Percentiles rank a stretch among this genome's conserved stretches.
phyloP scores from a whole-genome alignment of 202 grass and related monocot genomes.

The Digitaria exilis region DNA sequence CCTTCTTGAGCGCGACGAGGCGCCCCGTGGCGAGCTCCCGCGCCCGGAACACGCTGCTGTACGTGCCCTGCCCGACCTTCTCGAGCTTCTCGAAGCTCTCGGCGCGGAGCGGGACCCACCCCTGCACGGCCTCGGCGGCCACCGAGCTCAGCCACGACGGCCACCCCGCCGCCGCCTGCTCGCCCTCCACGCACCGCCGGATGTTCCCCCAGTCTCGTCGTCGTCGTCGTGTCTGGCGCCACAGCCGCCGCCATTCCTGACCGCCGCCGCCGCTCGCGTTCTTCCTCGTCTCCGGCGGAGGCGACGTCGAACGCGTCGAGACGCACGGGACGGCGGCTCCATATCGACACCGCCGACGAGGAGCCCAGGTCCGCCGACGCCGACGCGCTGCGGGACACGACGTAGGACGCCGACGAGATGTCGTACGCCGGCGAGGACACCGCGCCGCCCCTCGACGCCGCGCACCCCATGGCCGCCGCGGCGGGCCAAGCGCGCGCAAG shows the following conservation, averaged over 20 bases:
- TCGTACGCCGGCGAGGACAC: conserved; percentile 60
- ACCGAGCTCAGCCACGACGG: conserved; percentile 78
- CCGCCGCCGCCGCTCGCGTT: conserved; percentile 24
- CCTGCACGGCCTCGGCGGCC: conserved; percentile 88
- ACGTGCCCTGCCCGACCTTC: conserved; percentile 95
- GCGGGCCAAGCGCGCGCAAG: not conserved
- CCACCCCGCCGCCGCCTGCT: conserved; percentile 83
- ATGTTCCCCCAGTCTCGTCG: conserved; percentile 51
- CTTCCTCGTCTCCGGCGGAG: not conserved
- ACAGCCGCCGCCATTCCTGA: not conserved
- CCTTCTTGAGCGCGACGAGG: conserved; percentile 89
- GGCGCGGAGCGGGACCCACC: conserved; percentile 79
- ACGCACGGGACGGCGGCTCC: conserved; percentile 47
- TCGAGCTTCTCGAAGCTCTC: conserved; percentile 88
- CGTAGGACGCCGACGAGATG: conserved; percentile 46
- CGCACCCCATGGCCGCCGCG: conserved; percentile 69
- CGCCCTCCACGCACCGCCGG: conserved; percentile 57
- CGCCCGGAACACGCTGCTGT: conserved; percentile 92
- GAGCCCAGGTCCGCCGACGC: conserved; percentile 21
- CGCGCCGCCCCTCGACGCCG: conserved; percentile 54
- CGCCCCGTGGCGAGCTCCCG: conserved; percentile 65
- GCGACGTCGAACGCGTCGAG: too few relatives aligned
- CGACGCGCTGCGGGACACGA: conserved; percentile 38
- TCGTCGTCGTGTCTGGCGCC: not conserved
- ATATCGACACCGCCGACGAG: conserved; percentile 23